Percentiles rank a stretch among this genome's conserved stretches.
These are phyloP conservation scores for Gracilaria gracilis DNA, from an alignment of 23 red algal species.

Conservation along the genomic window DNA sequence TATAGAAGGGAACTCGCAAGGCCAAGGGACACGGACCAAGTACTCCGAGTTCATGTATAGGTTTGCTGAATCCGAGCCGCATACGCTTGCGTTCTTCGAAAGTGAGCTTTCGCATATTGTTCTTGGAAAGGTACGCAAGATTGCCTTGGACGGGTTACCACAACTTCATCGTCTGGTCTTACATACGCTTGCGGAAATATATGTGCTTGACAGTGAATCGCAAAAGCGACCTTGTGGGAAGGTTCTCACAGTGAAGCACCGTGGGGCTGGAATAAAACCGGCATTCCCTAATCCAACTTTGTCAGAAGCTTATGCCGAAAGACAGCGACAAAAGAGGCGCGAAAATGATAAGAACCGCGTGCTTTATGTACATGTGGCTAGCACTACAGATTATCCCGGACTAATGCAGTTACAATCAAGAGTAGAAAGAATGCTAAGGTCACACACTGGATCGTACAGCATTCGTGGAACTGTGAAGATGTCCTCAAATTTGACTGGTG, in stretches of 20 bases:
- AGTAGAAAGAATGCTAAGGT: conserved; percentile 4
- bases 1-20: not conserved
- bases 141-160: conserved; percentile 50
- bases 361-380: conserved; percentile 29
- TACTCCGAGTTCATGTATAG: conserved; percentile 57
- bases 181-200: conserved; percentile 56
- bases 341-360: conserved; percentile 44
- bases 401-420: conserved; percentile 5
- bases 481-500: conserved; percentile 44
- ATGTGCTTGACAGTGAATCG: conserved; percentile 61
- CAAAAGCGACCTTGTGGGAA: not conserved
- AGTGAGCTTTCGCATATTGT: conserved; percentile 51
- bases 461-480: conserved; percentile 20
- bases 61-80: conserved; percentile 59
- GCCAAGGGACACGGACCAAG: conserved; percentile 3
- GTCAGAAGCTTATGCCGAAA: conserved; percentile 36
- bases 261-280: conserved; percentile 61
- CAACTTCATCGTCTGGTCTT: conserved; percentile 55
- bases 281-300: conserved; percentile 41
- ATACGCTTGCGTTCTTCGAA: conserved; percentile 56
- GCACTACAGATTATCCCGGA: conserved; percentile 4
- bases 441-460: conserved; percentile 40
- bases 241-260: conserved; percentile 44
- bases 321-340: conserved; percentile 15
- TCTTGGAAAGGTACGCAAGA: conserved; percentile 46